Evolutionary conservation across 164 flowering plant species (phyloP), one percentile per base, ranked within the genome.

Genomic region (Vitis labrusca): DNA sequence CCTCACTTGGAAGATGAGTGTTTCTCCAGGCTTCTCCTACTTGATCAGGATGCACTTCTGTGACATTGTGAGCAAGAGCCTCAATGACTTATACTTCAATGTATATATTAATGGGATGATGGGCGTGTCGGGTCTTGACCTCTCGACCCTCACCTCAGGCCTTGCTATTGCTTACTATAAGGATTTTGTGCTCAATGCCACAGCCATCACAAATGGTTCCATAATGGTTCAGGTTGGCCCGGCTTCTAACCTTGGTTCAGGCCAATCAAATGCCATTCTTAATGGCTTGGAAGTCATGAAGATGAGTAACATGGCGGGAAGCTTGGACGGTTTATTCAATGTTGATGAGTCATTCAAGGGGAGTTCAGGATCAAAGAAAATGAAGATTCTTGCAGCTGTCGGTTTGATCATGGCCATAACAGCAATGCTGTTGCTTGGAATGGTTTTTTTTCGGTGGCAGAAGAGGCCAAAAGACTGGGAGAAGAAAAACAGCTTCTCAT

Each of bases 241-340:
- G 0, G 61, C 86, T 29, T 17, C 83, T 0, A 56, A 64, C 10
- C 58, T 59, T 7, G 64, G 65, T 1, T 69, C 87, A 1, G 77
- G 84, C 17, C 2, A 49, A 1, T 79, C 85, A 0, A 85, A 94
- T 61, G 98, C 95, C 1, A 85, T 89, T 64, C 88, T 92, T 9
- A 91, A 92, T 64, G 98, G 99, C 8, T 56, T 92, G 66, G 99
- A 94, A 77, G 71, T 94, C 62, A 79, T 91, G 84, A 94, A 92
- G 85, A 74, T 92, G 85, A 94, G 88, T 82, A 89, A 91, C 70
- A 65, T 69, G 2, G 95, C 83, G 0, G 80, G 84, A 4, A 94
- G 96, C 71, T 68, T 94, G 73, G 90, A 87, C 65, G 92, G 96
- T 16, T 30, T 83, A 29, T 90, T 78, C 61, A 67, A 76, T 2